These are phyloP conservation scores for Candida khao-thaluensis DNA, from an alignment of 805 yeast genomes.

Conservation along the genomic window DNA sequence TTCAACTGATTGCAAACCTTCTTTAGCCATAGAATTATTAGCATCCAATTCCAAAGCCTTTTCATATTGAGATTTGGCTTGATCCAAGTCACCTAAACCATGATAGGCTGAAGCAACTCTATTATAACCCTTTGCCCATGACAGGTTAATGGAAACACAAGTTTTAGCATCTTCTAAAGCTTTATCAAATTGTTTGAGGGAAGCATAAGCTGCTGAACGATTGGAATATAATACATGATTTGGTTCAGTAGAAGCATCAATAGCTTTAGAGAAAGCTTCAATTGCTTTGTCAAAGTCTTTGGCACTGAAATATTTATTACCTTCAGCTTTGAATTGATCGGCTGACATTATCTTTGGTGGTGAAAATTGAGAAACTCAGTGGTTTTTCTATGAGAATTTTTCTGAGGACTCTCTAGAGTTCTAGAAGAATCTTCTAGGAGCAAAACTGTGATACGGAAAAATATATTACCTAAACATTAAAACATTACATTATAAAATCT, in stretches of 20 bases:
- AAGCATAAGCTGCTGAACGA: conserved; percentile 89
- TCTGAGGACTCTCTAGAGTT: background rate
- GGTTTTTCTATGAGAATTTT: conserved; percentile 2
- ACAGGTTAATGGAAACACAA: conserved; percentile 74
- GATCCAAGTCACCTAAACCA: conserved; percentile 80
- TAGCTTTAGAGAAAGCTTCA: conserved; percentile 81
- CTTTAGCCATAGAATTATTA: conserved; percentile 78
- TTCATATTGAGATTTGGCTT: conserved; percentile 67
- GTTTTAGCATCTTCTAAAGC: conserved; percentile 86
- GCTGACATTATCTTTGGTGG: conserved; percentile 42
- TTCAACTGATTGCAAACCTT: conserved; percentile 72
- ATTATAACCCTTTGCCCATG: conserved; percentile 95
- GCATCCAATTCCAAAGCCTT: conserved; percentile 83
- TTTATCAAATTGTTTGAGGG: conserved; percentile 65
- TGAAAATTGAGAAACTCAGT: background rate
- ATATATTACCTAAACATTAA: too few species aligned
- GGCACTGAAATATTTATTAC: conserved; percentile 88
- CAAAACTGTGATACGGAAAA: background rate
- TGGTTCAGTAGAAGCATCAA: conserved; percentile 75
- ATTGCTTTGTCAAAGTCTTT: conserved; percentile 82
- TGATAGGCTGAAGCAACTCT: conserved; percentile 91
- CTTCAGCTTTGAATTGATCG: conserved; percentile 83
- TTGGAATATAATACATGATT: conserved; percentile 93
- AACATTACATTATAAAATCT: too few species aligned
- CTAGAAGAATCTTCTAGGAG: conserved; percentile 4